phyloP scores from a whole-genome alignment of 768 basidiomycete species.

The Pleurotus eryngii region DNA sequence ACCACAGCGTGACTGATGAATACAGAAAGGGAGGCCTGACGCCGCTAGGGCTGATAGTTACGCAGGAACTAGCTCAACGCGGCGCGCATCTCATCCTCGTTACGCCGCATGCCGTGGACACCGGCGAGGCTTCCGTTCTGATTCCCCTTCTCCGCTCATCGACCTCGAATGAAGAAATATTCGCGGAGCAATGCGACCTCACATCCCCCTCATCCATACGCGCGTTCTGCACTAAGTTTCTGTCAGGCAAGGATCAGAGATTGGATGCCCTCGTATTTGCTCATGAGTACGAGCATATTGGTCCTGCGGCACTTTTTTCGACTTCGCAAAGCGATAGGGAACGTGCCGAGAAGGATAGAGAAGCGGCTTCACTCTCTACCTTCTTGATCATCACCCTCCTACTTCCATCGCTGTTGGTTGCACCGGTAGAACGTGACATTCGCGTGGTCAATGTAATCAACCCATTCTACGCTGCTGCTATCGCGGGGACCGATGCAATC shows the following conservation, averaged over 20 bases:
- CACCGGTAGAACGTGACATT: constrained; percentile 86
- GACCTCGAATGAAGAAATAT: constrained; percentile 74
- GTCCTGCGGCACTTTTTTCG: constrained; percentile 33
- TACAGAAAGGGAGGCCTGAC: constrained; percentile 66
- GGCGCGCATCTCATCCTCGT: constrained; percentile 82
- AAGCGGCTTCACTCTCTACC: constrained; percentile 56
- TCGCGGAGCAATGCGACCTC: constrained; percentile 76
- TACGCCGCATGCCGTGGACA: constrained; percentile 54
- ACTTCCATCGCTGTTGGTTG: constrained; percentile 74
- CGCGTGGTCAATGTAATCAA: constrained; percentile 86
- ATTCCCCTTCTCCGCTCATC: constrained; percentile 64
- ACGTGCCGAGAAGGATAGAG: constrained; percentile 36
- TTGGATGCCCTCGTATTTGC: constrained; percentile 78
- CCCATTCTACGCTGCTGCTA: constrained; percentile 84
- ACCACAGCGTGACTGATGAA: neutral
- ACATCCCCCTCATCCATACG: constrained; percentile 63
- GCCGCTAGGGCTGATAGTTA: constrained; percentile 63
- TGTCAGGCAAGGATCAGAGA: constrained; percentile 60
- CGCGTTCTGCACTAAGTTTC: constrained; percentile 65
- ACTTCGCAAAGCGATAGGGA: constrained; percentile 14
- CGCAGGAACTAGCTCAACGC: constrained; percentile 63
- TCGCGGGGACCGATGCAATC: neutral
- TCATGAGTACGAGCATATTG: constrained; percentile 73
- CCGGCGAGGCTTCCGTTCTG: constrained; percentile 53
- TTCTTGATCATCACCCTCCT: constrained; percentile 80